Evolutionary conservation across 2,329 filamentous ascomycete genomes (phyloP).

Genomic region (Fusarium sp.): DNA sequence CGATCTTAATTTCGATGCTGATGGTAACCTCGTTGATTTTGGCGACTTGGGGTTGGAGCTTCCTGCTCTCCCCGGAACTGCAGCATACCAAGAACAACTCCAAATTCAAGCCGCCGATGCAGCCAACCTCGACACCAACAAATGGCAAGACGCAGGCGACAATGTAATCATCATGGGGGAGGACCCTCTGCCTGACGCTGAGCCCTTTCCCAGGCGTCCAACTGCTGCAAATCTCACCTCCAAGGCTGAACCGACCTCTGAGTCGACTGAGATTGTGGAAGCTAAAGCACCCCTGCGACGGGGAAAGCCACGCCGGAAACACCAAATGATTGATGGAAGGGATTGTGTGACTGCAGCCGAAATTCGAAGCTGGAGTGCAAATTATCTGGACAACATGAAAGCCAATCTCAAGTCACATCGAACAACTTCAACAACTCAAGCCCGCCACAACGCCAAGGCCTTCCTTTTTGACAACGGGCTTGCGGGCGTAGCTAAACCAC

Average conservation of each 20-base stretch:
- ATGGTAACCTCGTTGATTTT: constrained; percentile 61
- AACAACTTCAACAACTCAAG: constrained; percentile 48
- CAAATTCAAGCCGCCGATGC: constrained; percentile 21
- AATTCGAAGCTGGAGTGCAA: constrained; percentile 54
- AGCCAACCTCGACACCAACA: constrained; percentile 11
- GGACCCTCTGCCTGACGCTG: constrained; percentile 52
- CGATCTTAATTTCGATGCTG: constrained; percentile 61
- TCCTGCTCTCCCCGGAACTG: constrained; percentile 51
- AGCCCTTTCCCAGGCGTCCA: constrained; percentile 48
- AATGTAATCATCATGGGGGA: constrained; percentile 54
- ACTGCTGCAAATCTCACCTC: constrained; percentile 23
- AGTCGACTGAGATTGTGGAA: constrained; percentile 37
- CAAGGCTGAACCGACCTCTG: constrained; percentile 34
- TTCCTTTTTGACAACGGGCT: constrained; percentile 51
- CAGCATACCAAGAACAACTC: constrained; percentile 20
- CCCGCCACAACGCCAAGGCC: constrained; percentile 52
- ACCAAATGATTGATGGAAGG: constrained; percentile 47
- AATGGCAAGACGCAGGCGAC: constrained; percentile 44
- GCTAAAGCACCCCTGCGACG: constrained; percentile 37
- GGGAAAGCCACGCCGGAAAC: constrained; percentile 42
- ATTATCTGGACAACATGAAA: constrained; percentile 68
- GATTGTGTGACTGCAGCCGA: constrained; percentile 52
- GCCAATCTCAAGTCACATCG: constrained; percentile 44
- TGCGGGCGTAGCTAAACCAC: constrained; percentile 39
- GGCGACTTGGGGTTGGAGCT: constrained; percentile 55